Conservation (phyloP, 208 protist genomes). For the Leishmania lainsoni region DNA sequence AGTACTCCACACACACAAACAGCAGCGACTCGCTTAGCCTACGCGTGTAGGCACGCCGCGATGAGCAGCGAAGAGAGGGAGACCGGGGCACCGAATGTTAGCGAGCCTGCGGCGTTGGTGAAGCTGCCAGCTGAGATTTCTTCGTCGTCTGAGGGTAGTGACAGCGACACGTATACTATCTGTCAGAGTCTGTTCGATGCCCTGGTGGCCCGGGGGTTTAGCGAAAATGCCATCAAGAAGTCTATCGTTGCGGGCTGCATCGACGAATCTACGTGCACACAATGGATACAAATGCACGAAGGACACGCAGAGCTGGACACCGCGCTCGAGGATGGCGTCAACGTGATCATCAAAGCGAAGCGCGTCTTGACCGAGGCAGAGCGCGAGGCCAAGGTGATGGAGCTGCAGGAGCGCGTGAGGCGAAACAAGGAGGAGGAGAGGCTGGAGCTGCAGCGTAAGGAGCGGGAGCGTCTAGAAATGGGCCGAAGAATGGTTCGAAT, state of each 20-base stretch:
- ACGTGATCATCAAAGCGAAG: slow-evolving; percentile 66
- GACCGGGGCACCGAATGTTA: not conserved
- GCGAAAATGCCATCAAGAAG: slow-evolving; percentile 90
- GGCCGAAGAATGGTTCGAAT: slow-evolving; percentile 56
- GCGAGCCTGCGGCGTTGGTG: not conserved
- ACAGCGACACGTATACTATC: slow-evolving; percentile 48
- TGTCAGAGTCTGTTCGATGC: slow-evolving; percentile 56
- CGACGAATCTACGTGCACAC: slow-evolving; percentile 72
- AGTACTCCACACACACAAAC: not conserved
- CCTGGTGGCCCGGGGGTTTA: slow-evolving; percentile 62
- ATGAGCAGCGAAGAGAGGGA: not conserved
- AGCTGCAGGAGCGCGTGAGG: slow-evolving; percentile 61
- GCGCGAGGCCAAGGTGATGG: slow-evolving; percentile 66
- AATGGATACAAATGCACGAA: slow-evolving; percentile 88
- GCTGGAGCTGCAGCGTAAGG: slow-evolving; percentile 50
- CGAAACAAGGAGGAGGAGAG: slow-evolving; percentile 61
- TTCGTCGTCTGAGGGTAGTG: slow-evolving; percentile 14
- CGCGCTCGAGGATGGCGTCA: slow-evolving; percentile 64
- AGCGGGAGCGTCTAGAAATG: slow-evolving; percentile 66
- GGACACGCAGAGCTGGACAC: slow-evolving; percentile 85
- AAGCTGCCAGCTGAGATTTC: too few relatives aligned
- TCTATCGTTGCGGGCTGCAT: slow-evolving; percentile 84
- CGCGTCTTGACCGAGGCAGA: slow-evolving; percentile 76
- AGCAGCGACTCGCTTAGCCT: not conserved
- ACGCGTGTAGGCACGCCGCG: not conserved